Evolutionary conservation across 1,284 basidiomycete genomes (phyloP).

Genomic region (Wallemia mellicola): DNA sequence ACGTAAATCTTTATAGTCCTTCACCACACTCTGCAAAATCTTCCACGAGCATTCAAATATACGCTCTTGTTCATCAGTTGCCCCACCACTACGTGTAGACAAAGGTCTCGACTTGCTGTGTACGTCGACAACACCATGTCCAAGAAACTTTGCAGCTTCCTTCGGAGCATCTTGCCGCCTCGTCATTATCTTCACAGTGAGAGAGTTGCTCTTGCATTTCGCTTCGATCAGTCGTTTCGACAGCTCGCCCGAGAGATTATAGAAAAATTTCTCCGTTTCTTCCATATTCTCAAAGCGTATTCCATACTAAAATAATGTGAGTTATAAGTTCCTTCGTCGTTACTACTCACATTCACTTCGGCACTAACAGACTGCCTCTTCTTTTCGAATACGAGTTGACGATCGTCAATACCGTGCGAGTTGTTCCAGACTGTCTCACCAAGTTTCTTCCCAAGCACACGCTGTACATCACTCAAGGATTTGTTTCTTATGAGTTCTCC

Average conservation of each 20-base stretch:
- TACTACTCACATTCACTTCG: constrained; percentile 48
- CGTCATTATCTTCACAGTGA: constrained; percentile 69
- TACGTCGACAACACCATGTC: constrained; percentile 53
- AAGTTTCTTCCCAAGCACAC: constrained; percentile 45
- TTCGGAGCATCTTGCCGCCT: constrained; percentile 56
- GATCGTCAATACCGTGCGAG: constrained; percentile 50
- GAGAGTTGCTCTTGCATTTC: constrained; percentile 32
- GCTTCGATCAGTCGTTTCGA: constrained; percentile 33
- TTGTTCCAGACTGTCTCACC: constrained; percentile 62
- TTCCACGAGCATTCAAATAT: constrained; percentile 54
- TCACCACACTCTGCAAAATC: constrained; percentile 36
- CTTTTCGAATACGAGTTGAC: constrained; percentile 48
- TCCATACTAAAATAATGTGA: constrained; percentile 33
- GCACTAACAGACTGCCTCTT: constrained; percentile 60
- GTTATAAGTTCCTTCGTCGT: constrained; percentile 1
- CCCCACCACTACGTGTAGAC: constrained; percentile 18
- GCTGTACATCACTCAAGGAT: constrained; percentile 32
- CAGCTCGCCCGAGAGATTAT: constrained; percentile 45
- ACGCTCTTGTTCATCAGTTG: constrained; percentile 37
- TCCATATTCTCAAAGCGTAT: constrained; percentile 62
- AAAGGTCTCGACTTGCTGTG: constrained; percentile 44
- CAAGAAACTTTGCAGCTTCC: constrained; percentile 36
- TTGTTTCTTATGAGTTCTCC: constrained; percentile 31
- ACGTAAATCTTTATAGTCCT: constrained; percentile 61
- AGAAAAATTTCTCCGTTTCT: constrained; percentile 48